Conservation (phyloP, 2,329 filamentous ascomycete species). For the Alternaria consortialis region DNA sequence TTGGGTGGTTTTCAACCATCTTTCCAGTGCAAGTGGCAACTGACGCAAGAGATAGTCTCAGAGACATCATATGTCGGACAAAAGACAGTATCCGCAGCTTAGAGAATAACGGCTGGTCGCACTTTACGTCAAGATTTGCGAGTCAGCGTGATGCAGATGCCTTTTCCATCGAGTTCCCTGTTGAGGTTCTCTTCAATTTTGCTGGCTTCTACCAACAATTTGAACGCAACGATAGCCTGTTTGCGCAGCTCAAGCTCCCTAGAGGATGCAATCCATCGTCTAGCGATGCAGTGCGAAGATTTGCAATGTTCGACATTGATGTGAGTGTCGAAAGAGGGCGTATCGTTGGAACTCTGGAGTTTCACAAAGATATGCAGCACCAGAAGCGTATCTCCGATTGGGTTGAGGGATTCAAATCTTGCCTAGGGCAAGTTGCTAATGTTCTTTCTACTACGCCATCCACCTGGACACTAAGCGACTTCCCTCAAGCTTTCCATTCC, state of each 20-base stretch:
- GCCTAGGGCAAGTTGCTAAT: conserved; percentile 9
- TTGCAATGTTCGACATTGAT: conserved; percentile 31
- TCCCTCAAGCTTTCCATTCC: conserved; percentile 21
- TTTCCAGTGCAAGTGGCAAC: conserved; percentile 43
- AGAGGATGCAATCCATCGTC: conserved; percentile 9
- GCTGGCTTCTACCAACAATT: conserved; percentile 59
- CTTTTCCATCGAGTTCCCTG: conserved; percentile 55
- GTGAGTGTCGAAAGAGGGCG: conserved; percentile 18
- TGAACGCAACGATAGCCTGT: conserved; percentile 56
- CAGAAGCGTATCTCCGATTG: conserved; percentile 9
- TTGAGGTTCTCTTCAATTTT: conserved; percentile 67
- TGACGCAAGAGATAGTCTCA: conserved; percentile 52
- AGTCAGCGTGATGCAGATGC: conserved; percentile 12
- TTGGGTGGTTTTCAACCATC: conserved; percentile 37
- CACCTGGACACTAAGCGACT: conserved; percentile 24
- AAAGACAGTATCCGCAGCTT: conserved; percentile 60
- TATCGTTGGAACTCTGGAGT: conserved; percentile 21
- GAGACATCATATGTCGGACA: conserved; percentile 16
- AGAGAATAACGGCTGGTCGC: conserved; percentile 55
- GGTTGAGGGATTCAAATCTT: conserved; percentile 15
- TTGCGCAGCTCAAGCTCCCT: conserved; percentile 8
- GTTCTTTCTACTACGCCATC: conserved; percentile 10
- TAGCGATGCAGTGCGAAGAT: conserved; percentile 13
- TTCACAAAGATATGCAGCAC: conserved; percentile 25
- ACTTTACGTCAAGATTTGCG: conserved; percentile 52